phyloP scores from a whole-genome alignment of 1,284 basidiomycete genomes.

The Pseudozyma sp. region DNA sequence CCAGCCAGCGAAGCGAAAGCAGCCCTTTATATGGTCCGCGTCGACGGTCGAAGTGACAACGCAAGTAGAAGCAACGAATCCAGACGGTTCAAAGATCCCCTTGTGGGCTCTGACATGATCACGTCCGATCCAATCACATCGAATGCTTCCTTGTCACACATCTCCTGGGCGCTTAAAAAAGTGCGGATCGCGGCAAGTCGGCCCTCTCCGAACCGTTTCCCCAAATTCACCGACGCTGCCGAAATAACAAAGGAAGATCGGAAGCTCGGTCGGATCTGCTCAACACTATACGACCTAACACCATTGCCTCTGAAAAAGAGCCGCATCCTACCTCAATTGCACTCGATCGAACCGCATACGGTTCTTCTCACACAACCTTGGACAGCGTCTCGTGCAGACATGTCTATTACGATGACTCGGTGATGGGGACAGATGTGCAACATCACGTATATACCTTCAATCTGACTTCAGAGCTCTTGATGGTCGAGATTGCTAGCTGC shows the following conservation, averaged over 20 bases:
- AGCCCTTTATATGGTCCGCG: constrained; percentile 5
- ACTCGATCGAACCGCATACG: no score
- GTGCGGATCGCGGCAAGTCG: constrained; percentile 26
- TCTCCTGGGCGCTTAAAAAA: neutral
- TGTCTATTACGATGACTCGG: no score
- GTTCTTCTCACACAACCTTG: no score
- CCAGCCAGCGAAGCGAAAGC: neutral
- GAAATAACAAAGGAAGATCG: constrained; percentile 17
- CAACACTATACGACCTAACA: neutral
- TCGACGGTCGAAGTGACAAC: neutral
- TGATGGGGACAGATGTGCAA: no score
- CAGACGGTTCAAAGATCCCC: constrained; percentile 27
- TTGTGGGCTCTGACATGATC: no score
- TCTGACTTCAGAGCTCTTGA: constrained; percentile 16
- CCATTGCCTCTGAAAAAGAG: no score
- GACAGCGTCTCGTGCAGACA: no score
- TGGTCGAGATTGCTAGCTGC: constrained; percentile 2
- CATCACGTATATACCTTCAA: no score
- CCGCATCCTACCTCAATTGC: no score
- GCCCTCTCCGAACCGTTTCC: constrained; percentile 6
- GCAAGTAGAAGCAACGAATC: neutral
- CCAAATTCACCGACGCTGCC: constrained; percentile 21
- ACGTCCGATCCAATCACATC: no score
- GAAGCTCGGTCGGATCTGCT: constrained; percentile 25
- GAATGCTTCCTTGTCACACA: no score